Conservation (phyloP, 2,329 filamentous ascomycete species). For the Alternaria conjuncta region DNA sequence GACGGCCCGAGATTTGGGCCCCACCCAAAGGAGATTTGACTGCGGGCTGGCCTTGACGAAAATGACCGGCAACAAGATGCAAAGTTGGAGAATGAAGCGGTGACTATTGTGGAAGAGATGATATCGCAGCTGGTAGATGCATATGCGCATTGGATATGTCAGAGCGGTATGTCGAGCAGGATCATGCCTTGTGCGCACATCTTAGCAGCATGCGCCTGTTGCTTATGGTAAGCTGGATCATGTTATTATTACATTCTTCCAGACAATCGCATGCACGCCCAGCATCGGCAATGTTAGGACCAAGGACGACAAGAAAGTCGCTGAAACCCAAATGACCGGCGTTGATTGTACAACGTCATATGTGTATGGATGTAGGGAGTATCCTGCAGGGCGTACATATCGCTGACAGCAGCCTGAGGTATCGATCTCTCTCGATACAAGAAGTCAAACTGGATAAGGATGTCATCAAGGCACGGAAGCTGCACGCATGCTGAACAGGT, state of each 20-base stretch:
- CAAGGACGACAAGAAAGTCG: neutral
- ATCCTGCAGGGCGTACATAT: neutral
- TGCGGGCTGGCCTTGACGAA: neutral
- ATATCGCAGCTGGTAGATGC: neutral
- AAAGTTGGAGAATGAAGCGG: neutral
- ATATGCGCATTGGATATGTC: neutral
- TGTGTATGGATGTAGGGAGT: neutral
- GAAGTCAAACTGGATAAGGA: neutral
- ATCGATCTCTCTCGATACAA: neutral
- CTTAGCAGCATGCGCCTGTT: neutral
- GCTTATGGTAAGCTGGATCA: neutral
- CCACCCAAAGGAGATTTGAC: slow-evolving; percentile 13
- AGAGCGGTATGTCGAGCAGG: neutral
- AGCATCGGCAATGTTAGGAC: neutral
- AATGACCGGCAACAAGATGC: neutral
- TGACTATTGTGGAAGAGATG: neutral
- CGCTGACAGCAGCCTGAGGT: neutral
- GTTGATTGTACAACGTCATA: neutral
- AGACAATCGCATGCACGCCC: neutral
- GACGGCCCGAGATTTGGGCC: slow-evolving; percentile 11
- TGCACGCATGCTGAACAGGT: too few relatives aligned
- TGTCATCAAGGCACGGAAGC: too few relatives aligned
- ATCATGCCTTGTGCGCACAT: neutral
- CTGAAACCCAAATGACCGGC: neutral
- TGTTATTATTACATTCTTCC: neutral